Evolutionary conservation across 1,139 yeast species (phyloP).

Genomic region (Lizanozyma gosingica): DNA sequence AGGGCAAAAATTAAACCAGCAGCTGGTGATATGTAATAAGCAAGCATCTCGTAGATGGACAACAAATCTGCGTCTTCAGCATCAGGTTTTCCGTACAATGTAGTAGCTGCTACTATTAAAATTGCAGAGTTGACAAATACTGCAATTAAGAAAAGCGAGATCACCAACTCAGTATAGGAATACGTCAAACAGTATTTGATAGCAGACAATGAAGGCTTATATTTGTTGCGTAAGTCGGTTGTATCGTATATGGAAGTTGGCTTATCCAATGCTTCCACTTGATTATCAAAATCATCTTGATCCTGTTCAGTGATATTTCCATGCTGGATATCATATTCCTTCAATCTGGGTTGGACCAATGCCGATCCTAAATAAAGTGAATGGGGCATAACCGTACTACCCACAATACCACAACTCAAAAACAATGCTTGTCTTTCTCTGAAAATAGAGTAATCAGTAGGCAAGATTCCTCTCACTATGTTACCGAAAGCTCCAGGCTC

Average conservation of each 20-base stretch:
- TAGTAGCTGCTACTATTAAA: slow-evolving; percentile 64
- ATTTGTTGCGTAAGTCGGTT: slow-evolving; percentile 23
- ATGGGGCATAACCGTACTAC: slow-evolving; percentile 83
- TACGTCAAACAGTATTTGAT: slow-evolving; percentile 56
- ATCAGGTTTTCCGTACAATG: slow-evolving; percentile 52
- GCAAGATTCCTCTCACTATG: slow-evolving; percentile 55
- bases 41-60: slow-evolving; percentile 61
- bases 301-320: slow-evolving; percentile 20
- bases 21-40: slow-evolving; percentile 50
- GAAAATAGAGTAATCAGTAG: slow-evolving; percentile 40
- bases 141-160: slow-evolving; percentile 63
- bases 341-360: slow-evolving; percentile 63
- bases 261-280: background rate
- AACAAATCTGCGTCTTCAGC: slow-evolving; percentile 64
- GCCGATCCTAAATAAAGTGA: slow-evolving; percentile 69
- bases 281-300: slow-evolving; percentile 11
- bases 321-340: slow-evolving; percentile 50
- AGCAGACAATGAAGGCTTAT: slow-evolving; percentile 60
- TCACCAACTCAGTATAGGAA: slow-evolving; percentile 56
- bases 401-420: slow-evolving; percentile 64
- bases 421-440: slow-evolving; percentile 52
- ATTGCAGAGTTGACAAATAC: slow-evolving; percentile 69
- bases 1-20: slow-evolving; percentile 70
- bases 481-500: slow-evolving; percentile 23
- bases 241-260: slow-evolving; percentile 6